These are phyloP conservation scores for Pseudotulostoma volvatum DNA, from an alignment of 495 filamentous ascomycete species.

Conservation along the genomic window DNA sequence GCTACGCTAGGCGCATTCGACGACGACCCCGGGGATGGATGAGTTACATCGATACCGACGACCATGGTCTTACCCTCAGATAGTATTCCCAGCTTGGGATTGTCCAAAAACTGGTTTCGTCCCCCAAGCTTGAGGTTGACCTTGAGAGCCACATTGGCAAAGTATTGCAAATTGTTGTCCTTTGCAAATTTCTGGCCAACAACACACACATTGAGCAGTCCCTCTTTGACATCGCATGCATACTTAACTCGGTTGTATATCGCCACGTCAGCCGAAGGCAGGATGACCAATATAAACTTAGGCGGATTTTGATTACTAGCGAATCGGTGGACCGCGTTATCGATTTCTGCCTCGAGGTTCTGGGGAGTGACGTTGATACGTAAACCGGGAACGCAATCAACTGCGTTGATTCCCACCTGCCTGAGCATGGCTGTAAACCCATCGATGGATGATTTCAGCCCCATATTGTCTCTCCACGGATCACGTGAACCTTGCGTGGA, in stretches of 20 bases:
- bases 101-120: constrained; percentile 44
- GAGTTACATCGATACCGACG: constrained; percentile 72
- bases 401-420: constrained; percentile 15
- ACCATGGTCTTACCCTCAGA: constrained; percentile 52
- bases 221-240: constrained; percentile 39
- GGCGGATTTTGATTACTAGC: not conserved
- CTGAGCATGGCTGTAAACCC: constrained; percentile 36
- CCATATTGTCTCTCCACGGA: constrained; percentile 22
- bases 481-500: not conserved
- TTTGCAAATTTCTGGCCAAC: constrained; percentile 15
- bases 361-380: constrained; percentile 11
- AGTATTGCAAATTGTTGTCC: constrained; percentile 31
- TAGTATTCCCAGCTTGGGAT: constrained; percentile 32
- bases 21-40: constrained; percentile 51
- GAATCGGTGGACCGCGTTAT: not conserved
- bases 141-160: constrained; percentile 59
- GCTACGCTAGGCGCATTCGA: constrained; percentile 49
- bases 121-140: constrained; percentile 73
- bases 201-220: constrained; percentile 45
- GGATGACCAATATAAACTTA: constrained; percentile 40
- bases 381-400: not conserved
- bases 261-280: constrained; percentile 27
- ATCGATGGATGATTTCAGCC: constrained; percentile 30
- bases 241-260: constrained; percentile 51
- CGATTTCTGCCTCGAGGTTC: not conserved